phyloP scores from a whole-genome alignment of 2,329 filamentous ascomycete species.

The Leptographium flavum region DNA sequence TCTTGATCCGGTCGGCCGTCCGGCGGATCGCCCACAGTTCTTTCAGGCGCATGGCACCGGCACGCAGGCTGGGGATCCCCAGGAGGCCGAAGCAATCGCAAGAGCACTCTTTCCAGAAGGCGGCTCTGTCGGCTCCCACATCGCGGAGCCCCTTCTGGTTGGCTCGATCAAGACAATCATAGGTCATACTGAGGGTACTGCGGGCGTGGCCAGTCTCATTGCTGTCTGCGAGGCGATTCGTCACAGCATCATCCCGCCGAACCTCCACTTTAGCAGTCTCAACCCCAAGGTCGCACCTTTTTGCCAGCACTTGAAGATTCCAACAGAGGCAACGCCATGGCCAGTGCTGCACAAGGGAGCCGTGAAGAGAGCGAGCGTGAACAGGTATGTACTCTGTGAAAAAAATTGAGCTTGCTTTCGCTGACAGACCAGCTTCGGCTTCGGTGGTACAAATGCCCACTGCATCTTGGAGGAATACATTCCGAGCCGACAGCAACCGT shows the following conservation, averaged over 20 bases:
- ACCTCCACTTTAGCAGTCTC: slow-evolving; percentile 14
- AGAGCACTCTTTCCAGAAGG: slow-evolving; percentile 13
- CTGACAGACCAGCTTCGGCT: slow-evolving; percentile 40
- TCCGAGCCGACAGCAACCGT: background rate
- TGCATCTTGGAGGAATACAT: slow-evolving; percentile 27
- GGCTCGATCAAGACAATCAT: slow-evolving; percentile 17
- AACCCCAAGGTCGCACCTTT: slow-evolving; percentile 15
- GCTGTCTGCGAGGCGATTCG: slow-evolving; percentile 17
- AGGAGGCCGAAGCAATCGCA: slow-evolving; percentile 25
- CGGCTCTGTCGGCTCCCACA: too few species aligned
- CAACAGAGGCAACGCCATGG: slow-evolving; percentile 6
- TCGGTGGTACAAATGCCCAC: slow-evolving; percentile 41
- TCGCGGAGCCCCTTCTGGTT: slow-evolving; percentile 13
- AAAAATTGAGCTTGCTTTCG: too few species aligned
- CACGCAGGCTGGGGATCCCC: slow-evolving; percentile 25
- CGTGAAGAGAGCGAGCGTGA: slow-evolving; percentile 34
- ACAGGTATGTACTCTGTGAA: slow-evolving; percentile 34
- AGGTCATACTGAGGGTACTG: slow-evolving; percentile 12
- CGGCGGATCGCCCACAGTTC: slow-evolving; percentile 14
- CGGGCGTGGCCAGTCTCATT: slow-evolving; percentile 16
- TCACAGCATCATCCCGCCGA: slow-evolving; percentile 17
- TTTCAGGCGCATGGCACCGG: slow-evolving; percentile 23
- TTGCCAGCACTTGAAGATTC: slow-evolving; percentile 14
- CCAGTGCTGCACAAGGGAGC: slow-evolving; percentile 19
- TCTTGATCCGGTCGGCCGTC: slow-evolving; percentile 14